A percentile compares a stretch with the other conserved stretches of the same genome.
Conservation (phyloP, 1,284 basidiomycete genomes). For the Apiotrichum domesticum region DNA sequence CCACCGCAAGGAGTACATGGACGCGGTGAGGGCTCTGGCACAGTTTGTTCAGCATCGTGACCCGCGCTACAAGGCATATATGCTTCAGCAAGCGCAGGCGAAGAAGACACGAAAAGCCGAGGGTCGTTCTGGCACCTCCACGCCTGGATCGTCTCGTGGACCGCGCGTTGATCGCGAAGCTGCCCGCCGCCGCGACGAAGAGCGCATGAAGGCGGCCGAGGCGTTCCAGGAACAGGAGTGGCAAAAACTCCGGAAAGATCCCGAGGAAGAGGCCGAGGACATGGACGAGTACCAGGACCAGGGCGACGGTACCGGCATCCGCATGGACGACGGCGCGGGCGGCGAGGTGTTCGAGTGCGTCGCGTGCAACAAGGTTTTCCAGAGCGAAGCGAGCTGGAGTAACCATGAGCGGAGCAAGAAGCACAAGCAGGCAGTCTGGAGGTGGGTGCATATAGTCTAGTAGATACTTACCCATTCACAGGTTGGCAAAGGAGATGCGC, state of each 20-base stretch:
- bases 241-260: constrained; percentile 64
- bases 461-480: constrained; percentile 53
- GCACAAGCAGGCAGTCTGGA: constrained; percentile 81
- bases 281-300: constrained; percentile 31
- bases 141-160: constrained; percentile 10
- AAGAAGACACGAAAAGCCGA: constrained; percentile 10
- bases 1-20: constrained; percentile 86
- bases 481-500: constrained; percentile 61
- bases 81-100: constrained; percentile 51
- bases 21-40: constrained; percentile 75
- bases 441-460: constrained; percentile 35
- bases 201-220: constrained; percentile 24
- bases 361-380: constrained; percentile 86
- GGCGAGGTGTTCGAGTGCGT: constrained; percentile 73
- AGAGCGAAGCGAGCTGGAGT: constrained; percentile 88
- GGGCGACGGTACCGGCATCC: constrained; percentile 32
- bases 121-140: background rate
- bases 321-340: constrained; percentile 29
- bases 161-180: constrained; percentile 27
- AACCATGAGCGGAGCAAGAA: constrained; percentile 97
- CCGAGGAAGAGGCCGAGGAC: constrained; percentile 56
- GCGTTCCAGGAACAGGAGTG: constrained; percentile 59
- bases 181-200: constrained; percentile 22
- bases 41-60: constrained; percentile 88
- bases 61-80: constrained; percentile 75